phyloP scores from a whole-genome alignment of 2,329 filamentous ascomycete species.

The Curvularia lunata region DNA sequence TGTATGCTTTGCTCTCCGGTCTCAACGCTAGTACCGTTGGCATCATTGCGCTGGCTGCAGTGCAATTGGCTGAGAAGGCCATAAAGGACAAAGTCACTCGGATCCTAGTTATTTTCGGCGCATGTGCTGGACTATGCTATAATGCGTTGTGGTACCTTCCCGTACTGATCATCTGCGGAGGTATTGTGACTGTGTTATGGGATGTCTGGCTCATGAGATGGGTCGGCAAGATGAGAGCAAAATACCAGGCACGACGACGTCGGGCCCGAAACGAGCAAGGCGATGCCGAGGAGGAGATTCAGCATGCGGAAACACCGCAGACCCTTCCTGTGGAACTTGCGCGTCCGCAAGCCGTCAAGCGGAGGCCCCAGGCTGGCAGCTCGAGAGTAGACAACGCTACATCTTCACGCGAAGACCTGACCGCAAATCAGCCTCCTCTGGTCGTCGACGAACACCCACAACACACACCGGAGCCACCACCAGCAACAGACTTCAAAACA shows the following conservation, averaged over 20 bases:
- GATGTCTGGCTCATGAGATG: constrained; percentile 61
- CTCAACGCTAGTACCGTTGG: constrained; percentile 76
- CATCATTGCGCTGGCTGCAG: constrained; percentile 72
- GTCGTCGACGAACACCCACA: not conserved
- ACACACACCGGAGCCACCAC: not conserved
- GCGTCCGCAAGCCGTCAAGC: constrained; percentile 18
- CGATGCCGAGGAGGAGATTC: constrained; percentile 29
- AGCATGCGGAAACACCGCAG: not conserved
- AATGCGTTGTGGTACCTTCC: constrained; percentile 80
- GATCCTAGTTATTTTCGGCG: constrained; percentile 68
- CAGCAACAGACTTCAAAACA: constrained; percentile 29
- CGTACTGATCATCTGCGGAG: constrained; percentile 64
- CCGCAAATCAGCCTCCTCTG: constrained; percentile 30
- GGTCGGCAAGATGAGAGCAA: constrained; percentile 39
- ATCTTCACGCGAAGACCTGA: constrained; percentile 25
- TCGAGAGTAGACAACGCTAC: constrained; percentile 12
- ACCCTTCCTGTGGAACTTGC: not conserved
- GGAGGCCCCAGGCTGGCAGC: constrained; percentile 24
- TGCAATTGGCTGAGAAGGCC: constrained; percentile 70
- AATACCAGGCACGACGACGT: constrained; percentile 26
- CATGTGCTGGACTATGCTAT: constrained; percentile 70
- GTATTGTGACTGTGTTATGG: constrained; percentile 60
- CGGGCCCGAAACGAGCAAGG: constrained; percentile 22
- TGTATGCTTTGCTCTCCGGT: constrained; percentile 73
- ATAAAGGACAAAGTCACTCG: constrained; percentile 70